Evolutionary conservation across 768 basidiomycete genomes (phyloP).

Genomic region (Strobilomyces dryophilus): DNA sequence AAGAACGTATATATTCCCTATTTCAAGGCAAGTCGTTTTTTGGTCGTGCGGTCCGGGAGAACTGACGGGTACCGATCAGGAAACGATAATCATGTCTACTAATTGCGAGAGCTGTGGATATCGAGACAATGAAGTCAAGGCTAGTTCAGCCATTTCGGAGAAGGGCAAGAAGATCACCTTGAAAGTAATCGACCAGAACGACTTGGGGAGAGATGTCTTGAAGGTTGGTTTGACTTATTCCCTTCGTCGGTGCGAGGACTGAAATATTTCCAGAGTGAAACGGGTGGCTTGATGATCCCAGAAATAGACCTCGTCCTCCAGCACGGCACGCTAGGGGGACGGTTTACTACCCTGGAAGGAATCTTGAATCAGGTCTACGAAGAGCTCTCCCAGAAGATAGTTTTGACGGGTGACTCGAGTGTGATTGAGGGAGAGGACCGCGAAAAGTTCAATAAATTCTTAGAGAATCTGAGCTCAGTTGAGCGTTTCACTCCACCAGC

Average conservation of each 20-base stretch:
- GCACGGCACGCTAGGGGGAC: constrained; percentile 91
- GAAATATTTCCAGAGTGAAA: constrained; percentile 70
- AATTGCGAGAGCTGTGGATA: constrained; percentile 96
- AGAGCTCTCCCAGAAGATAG: constrained; percentile 86
- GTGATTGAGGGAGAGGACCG: constrained; percentile 40
- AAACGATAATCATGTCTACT: constrained; percentile 96
- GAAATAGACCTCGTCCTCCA: constrained; percentile 92
- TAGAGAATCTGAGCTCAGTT: constrained; percentile 72
- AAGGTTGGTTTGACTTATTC: constrained; percentile 55
- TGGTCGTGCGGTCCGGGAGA: background rate
- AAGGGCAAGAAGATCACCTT: constrained; percentile 85
- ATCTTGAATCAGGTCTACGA: constrained; percentile 93
- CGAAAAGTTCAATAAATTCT: constrained; percentile 68
- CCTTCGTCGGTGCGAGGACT: background rate
- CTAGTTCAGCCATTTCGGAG: constrained; percentile 83
- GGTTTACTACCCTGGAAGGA: constrained; percentile 97
- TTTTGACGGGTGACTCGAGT: constrained; percentile 66
- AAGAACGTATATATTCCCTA: constrained; percentile 96
- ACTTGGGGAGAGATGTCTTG: constrained; percentile 87
- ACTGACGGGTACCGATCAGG: constrained; percentile 41
- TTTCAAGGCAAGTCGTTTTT: constrained; percentile 68
- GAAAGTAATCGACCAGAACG: constrained; percentile 89
- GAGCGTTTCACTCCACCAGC: constrained; percentile 16
- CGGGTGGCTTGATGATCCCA: constrained; percentile 82
- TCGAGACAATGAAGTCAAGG: constrained; percentile 96